These are phyloP conservation scores for Flagelloscypha sp. DNA, from an alignment of 768 basidiomycete species.

Conservation along the genomic window DNA sequence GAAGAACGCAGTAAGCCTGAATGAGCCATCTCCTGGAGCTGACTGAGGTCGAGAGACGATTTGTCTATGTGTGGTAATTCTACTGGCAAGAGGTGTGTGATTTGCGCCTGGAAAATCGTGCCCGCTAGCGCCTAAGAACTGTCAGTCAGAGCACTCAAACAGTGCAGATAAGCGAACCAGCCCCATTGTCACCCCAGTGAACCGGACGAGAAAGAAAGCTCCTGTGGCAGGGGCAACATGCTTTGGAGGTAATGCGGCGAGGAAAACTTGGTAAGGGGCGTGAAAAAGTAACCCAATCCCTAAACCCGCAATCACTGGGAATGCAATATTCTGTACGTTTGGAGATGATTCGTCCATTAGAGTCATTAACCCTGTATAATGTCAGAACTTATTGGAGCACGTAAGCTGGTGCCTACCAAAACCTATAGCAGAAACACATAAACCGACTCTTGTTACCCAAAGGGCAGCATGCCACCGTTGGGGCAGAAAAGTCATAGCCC, in stretches of 20 bases:
- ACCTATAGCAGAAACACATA: conserved; percentile 58
- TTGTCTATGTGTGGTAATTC: conserved; percentile 31
- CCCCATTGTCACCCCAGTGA: conserved; percentile 79
- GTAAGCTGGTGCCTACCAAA: conserved; percentile 48
- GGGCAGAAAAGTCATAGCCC: conserved; percentile 69
- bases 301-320: conserved; percentile 64
- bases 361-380: conserved; percentile 52
- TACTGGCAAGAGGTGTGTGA: conserved; percentile 41
- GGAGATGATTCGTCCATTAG: conserved; percentile 48
- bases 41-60: conserved; percentile 48
- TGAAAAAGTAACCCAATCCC: conserved; percentile 83
- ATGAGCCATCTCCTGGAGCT: too few species aligned
- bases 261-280: conserved; percentile 77
- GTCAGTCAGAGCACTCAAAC: conserved; percentile 13
- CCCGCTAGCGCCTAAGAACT: conserved; percentile 61
- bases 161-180: conserved; percentile 40
- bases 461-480: conserved; percentile 43
- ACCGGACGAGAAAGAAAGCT: conserved; percentile 81
- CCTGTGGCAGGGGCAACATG: conserved; percentile 75
- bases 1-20: too few species aligned
- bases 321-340: conserved; percentile 37
- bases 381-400: conserved; percentile 5
- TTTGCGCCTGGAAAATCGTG: conserved; percentile 55
- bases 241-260: conserved; percentile 50
- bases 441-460: conserved; percentile 51